These are phyloP conservation scores for Pterocarpus macrocarpus DNA, from an alignment of 306 rosid genomes.

Conservation along the genomic window DNA sequence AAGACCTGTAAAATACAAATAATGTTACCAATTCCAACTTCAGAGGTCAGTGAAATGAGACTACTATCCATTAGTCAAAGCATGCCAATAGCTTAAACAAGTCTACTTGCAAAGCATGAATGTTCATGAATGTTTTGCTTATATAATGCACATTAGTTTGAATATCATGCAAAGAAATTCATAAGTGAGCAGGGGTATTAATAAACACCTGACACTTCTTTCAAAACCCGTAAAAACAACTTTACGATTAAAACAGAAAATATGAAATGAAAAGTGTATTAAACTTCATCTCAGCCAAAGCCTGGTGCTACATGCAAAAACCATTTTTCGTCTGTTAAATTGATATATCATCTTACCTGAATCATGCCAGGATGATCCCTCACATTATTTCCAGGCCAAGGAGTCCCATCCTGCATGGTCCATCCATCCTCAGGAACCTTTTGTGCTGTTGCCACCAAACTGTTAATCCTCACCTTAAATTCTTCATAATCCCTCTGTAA, in stretches of 20 bases:
- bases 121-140: not conserved
- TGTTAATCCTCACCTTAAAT: constrained; percentile 88
- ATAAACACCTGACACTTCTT: constrained; percentile 6
- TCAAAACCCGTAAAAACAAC: not conserved
- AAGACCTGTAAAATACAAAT: constrained; percentile 63
- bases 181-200: not conserved
- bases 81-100: constrained; percentile 8
- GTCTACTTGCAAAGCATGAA: not conserved
- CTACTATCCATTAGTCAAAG: constrained; percentile 13
- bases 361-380: constrained; percentile 99
- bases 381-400: constrained; percentile 97
- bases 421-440: constrained; percentile 99
- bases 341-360: constrained; percentile 70
- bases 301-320: not conserved
- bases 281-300: not conserved
- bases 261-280: not conserved
- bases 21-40: constrained; percentile 13
- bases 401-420: constrained; percentile 99
- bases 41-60: constrained; percentile 2
- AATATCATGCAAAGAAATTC: not conserved
- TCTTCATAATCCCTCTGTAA: constrained; percentile 94
- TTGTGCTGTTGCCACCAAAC: constrained; percentile 87
- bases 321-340: constrained; percentile 5
- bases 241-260: not conserved
- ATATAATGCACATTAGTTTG: not conserved